Percentiles rank a stretch among this genome's conserved stretches.
Evolutionary conservation across 2,329 filamentous ascomycete genomes (phyloP).

Genomic region (Colletotrichum lindemuthianum): DNA sequence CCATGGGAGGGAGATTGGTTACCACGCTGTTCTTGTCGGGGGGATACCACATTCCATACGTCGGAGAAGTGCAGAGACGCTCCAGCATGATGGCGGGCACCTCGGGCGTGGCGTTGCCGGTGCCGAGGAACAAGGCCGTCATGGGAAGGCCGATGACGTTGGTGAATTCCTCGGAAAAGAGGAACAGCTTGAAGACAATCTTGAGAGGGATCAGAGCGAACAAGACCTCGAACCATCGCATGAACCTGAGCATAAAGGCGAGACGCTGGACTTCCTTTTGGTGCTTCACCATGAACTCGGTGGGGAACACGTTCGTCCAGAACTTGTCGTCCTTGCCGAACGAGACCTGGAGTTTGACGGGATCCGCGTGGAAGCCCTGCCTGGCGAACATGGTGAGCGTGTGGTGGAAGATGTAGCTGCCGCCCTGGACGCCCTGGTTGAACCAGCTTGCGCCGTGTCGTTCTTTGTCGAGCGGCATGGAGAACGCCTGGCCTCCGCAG

Average conservation of each 20-base stretch:
- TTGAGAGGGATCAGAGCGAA: slow-evolving; percentile 69
- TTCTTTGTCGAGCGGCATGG: slow-evolving; percentile 67
- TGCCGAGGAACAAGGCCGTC: slow-evolving; percentile 68
- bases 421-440: slow-evolving; percentile 72
- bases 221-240: slow-evolving; percentile 64
- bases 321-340: slow-evolving; percentile 68
- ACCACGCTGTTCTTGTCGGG: slow-evolving; percentile 55
- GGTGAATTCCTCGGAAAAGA: slow-evolving; percentile 73
- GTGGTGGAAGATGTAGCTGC: slow-evolving; percentile 68
- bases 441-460: slow-evolving; percentile 69
- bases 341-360: slow-evolving; percentile 67
- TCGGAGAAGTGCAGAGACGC: slow-evolving; percentile 61
- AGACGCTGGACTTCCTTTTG: slow-evolving; percentile 65
- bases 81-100: slow-evolving; percentile 73
- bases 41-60: slow-evolving; percentile 65
- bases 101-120: slow-evolving; percentile 75
- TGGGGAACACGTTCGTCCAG: slow-evolving; percentile 72
- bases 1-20: slow-evolving; percentile 68
- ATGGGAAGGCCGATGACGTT: slow-evolving; percentile 71
- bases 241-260: slow-evolving; percentile 61
- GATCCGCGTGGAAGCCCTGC: slow-evolving; percentile 60
- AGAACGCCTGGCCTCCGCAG: slow-evolving; percentile 71
- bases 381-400: slow-evolving; percentile 70
- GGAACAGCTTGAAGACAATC: slow-evolving; percentile 70
- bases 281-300: slow-evolving; percentile 62